phyloP scores from a whole-genome alignment of 73 alveolate genomes.

The Paraurostyla sp. region DNA sequence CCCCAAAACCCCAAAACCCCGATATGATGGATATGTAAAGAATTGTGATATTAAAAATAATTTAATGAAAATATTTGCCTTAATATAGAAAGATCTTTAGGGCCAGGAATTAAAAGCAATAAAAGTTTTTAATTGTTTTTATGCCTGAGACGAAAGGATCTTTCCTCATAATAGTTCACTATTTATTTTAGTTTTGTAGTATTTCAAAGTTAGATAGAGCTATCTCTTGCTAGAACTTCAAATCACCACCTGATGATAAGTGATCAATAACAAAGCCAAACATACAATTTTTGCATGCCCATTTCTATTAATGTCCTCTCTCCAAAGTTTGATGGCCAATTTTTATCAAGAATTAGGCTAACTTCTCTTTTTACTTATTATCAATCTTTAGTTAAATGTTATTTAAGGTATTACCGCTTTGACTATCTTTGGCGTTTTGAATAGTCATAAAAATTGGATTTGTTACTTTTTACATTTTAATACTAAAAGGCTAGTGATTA shows the following conservation, averaged over 20 bases:
- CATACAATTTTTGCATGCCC: slow-evolving; percentile 40
- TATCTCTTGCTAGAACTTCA: background rate
- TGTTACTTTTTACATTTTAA: background rate
- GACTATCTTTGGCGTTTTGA: background rate
- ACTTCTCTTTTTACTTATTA: background rate
- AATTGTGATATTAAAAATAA: no score
- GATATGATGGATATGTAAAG: no score
- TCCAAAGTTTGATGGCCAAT: background rate
- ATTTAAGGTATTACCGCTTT: background rate
- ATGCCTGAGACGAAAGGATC: no score
- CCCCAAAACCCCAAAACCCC: no score
- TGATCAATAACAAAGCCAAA: slow-evolving; percentile 9
- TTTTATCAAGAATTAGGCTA: background rate
- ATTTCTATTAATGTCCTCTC: background rate
- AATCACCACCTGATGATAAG: slow-evolving; percentile 39
- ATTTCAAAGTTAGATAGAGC: slow-evolving; percentile 1
- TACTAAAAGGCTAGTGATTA: background rate
- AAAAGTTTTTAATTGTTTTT: no score
- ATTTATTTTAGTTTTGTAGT: background rate
- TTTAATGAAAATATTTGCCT: no score
- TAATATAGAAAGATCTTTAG: no score
- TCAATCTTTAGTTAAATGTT: background rate
- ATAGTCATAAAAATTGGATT: background rate
- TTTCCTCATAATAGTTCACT: no score
- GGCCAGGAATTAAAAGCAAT: no score